A percentile compares a stretch with the other conserved stretches of the same genome.
Conservation (phyloP, 1,284 basidiomycete genomes). For the Gymnopus androsaceus region DNA sequence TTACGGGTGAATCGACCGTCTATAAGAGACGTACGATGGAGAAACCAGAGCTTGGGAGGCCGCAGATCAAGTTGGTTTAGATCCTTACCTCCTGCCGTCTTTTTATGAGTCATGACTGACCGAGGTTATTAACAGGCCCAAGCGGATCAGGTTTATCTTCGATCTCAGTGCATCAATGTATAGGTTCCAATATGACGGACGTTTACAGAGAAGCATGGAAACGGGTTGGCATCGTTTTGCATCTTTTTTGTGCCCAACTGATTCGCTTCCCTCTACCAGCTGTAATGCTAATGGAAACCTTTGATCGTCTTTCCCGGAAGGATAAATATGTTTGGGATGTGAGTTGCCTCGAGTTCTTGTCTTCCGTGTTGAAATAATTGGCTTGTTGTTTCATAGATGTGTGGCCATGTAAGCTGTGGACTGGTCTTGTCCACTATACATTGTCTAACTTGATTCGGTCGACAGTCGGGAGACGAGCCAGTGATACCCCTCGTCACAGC, state of each 20-base stretch:
- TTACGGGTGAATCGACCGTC: conserved; percentile 67
- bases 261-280: conserved; percentile 41
- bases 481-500: conserved; percentile 54
- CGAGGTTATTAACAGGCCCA: conserved; percentile 44
- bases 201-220: conserved; percentile 61
- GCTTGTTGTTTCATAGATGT: conserved; percentile 44
- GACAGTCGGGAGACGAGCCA: conserved; percentile 68
- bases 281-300: conserved; percentile 72
- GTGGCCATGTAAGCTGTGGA: conserved; percentile 62
- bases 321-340: conserved; percentile 77
- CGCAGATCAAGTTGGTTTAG: conserved; percentile 60
- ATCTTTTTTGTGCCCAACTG: background rate
- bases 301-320: conserved; percentile 59
- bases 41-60: conserved; percentile 64
- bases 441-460: no score
- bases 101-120: background rate
- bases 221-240: conserved; percentile 43
- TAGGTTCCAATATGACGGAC: conserved; percentile 71
- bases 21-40: conserved; percentile 71
- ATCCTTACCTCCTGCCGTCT: background rate
- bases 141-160: conserved; percentile 68
- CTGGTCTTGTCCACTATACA: no score
- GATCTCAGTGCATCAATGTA: conserved; percentile 76
- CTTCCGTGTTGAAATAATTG: conserved; percentile 9
- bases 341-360: conserved; percentile 28